phyloP scores from a whole-genome alignment of 768 basidiomycete genomes.

The Amylocystis lapponica region DNA sequence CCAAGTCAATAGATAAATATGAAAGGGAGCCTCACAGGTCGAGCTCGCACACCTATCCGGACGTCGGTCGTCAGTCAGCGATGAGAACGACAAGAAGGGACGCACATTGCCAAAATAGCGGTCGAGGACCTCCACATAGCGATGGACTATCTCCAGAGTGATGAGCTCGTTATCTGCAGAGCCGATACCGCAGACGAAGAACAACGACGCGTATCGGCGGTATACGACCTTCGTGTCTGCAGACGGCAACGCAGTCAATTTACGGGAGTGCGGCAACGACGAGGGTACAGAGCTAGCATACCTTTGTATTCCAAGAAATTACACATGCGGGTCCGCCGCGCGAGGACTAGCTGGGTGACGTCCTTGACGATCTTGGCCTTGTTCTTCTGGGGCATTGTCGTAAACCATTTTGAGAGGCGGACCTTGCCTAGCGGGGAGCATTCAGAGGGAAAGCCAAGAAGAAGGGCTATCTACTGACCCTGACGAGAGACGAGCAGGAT shows the following conservation, averaged over 20 bases:
- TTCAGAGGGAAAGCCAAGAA: not conserved
- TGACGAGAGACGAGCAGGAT: slow-evolving; percentile 91
- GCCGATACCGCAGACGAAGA: slow-evolving; percentile 88
- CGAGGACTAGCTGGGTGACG: slow-evolving; percentile 88
- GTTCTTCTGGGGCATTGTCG: slow-evolving; percentile 70
- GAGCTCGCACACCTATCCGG: slow-evolving; percentile 88
- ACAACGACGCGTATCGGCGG: slow-evolving; percentile 90
- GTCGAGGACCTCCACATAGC: slow-evolving; percentile 88
- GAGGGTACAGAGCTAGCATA: slow-evolving; percentile 16
- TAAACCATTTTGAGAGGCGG: slow-evolving; percentile 94
- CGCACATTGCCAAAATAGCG: slow-evolving; percentile 81
- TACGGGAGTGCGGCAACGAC: not conserved
- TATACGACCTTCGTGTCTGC: slow-evolving; percentile 86
- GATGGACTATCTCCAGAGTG: slow-evolving; percentile 88
- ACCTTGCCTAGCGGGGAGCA: slow-evolving; percentile 66
- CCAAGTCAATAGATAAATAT: not conserved
- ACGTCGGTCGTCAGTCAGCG: slow-evolving; percentile 1
- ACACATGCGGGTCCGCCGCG: slow-evolving; percentile 85
- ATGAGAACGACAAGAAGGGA: not conserved
- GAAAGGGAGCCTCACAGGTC: slow-evolving; percentile 55
- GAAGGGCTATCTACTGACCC: slow-evolving; percentile 41
- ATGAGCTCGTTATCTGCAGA: slow-evolving; percentile 86
- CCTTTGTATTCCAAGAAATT: slow-evolving; percentile 98
- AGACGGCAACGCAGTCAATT: not conserved
- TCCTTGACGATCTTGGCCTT: slow-evolving; percentile 94